Percentiles rank a stretch among this genome's conserved stretches.
Conservation (phyloP, 495 filamentous ascomycete species). For the Penicillium egyptiacum region DNA sequence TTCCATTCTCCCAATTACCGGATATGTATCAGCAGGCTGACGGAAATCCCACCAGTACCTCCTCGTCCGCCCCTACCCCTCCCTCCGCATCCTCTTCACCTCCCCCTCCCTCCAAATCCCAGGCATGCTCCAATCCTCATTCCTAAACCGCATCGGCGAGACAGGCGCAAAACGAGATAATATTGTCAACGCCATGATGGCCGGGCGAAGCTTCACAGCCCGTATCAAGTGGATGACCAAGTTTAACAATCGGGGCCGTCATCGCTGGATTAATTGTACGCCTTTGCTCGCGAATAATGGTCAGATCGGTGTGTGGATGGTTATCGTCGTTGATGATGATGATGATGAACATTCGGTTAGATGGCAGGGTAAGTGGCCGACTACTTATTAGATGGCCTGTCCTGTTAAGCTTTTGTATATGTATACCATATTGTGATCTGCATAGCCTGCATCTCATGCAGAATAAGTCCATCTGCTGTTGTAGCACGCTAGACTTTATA, state of each 20-base stretch:
- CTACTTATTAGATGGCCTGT: not conserved
- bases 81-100: slow-evolving; percentile 61
- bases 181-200: slow-evolving; percentile 53
- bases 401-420: not conserved
- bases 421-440: not conserved
- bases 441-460: not conserved
- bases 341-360: slow-evolving; percentile 30
- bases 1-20: not conserved
- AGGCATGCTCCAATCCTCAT: slow-evolving; percentile 57
- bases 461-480: not conserved
- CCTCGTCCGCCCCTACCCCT: slow-evolving; percentile 58
- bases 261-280: slow-evolving; percentile 62
- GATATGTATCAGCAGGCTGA: not conserved
- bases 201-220: slow-evolving; percentile 62
- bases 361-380: slow-evolving; percentile 18
- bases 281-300: slow-evolving; percentile 58
- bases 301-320: slow-evolving; percentile 63
- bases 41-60: slow-evolving; percentile 45
- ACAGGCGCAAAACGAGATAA: slow-evolving; percentile 53
- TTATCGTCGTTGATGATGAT: slow-evolving; percentile 56
- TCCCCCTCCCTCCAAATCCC: slow-evolving; percentile 59
- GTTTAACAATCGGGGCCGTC: slow-evolving; percentile 43
- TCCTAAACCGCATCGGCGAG: slow-evolving; percentile 57
- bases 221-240: slow-evolving; percentile 59
- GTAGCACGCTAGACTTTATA: not conserved